Evolutionary conservation across 768 basidiomycete species (phyloP).

Genomic region (Naganishia friedmannii): DNA sequence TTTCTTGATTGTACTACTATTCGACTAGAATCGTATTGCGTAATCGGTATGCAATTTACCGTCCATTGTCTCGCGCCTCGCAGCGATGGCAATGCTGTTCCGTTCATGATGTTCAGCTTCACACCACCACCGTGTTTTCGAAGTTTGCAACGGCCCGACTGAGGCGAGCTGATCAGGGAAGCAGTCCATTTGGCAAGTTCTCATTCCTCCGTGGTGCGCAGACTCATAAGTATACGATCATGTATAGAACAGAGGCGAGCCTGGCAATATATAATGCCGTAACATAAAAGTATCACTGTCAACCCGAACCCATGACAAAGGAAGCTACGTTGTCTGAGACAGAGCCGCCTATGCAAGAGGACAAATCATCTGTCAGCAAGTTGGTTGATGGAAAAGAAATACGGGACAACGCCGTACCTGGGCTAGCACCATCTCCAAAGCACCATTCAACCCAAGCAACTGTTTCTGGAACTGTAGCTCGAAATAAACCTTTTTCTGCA

Average conservation of each 20-base stretch:
- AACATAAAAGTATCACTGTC: not conserved
- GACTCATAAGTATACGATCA: not conserved
- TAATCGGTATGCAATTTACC: not conserved
- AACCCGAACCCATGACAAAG: not conserved
- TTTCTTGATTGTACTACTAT: not conserved
- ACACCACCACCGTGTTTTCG: no score
- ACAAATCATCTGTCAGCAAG: not conserved
- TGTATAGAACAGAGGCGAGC: not conserved
- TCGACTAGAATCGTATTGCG: not conserved
- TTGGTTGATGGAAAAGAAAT: not conserved
- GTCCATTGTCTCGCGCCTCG: no score
- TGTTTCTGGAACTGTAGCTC: conserved; percentile 88
- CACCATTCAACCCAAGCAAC: conserved; percentile 74
- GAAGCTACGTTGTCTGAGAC: not conserved
- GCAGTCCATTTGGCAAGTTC: not conserved
- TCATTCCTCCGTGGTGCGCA: no score
- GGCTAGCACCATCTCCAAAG: conserved; percentile 75
- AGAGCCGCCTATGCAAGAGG: conserved; percentile 19
- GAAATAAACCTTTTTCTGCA: conserved; percentile 76
- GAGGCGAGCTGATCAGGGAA: not conserved
- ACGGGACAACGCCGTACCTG: conserved; percentile 30
- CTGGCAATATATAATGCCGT: not conserved
- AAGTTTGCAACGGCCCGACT: not conserved
- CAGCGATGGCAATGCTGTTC: no score
- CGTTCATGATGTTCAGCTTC: no score